Base-by-base conservation (phyloP, 371 early-diverging fungal species). In the Mortierella sp. region DNA sequence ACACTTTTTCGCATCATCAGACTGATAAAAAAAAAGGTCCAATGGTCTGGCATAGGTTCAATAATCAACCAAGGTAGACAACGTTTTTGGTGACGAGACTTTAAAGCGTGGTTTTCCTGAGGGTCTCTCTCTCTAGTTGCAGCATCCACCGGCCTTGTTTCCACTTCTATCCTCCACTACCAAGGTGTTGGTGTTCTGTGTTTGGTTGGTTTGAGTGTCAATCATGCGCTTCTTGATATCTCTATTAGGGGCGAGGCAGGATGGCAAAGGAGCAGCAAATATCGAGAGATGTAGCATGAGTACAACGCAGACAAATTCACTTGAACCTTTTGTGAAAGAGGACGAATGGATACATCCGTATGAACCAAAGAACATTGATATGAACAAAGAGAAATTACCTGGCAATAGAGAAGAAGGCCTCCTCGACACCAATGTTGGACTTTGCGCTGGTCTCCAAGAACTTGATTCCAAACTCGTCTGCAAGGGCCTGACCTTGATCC, bases 371-470 rank as follows among this genome's bases (percentile, higher is more conserved):
- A 29, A 27, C 24, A 79, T 44, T 72, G 60, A 72, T 24, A 43
- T 21, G 5, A 48, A 65, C 14, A 27, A 55, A 58, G 12, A 60
- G 32, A 68, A 77, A 48, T 49, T 92, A 96, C 96, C 96, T 95
- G 41, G 99, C 99, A 88, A 99, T 94, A 77, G 97, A 96, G 87
- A 97, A 95, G 92, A 99, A 99, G 71, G 99, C 99, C 87, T 97
- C 97, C 88, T 99, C 99, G 51, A 99, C 99, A 81, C 98, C 97
- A 83, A 96, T 97, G 77, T 97, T 97, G 83, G 97, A 95, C 91
- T 99, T 99, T 77, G 99, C 99, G 83, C 96, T 95, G 70, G 99
- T 99, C 90, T 99, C 99, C 89, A 98, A 91, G 88, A 98, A 98
- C 80, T 95, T 93, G 88, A 99, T 96, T 65, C 93, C 92, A 51